Conservation (phyloP, 208 protist genomes). For the Crithidia brevicula region DNA sequence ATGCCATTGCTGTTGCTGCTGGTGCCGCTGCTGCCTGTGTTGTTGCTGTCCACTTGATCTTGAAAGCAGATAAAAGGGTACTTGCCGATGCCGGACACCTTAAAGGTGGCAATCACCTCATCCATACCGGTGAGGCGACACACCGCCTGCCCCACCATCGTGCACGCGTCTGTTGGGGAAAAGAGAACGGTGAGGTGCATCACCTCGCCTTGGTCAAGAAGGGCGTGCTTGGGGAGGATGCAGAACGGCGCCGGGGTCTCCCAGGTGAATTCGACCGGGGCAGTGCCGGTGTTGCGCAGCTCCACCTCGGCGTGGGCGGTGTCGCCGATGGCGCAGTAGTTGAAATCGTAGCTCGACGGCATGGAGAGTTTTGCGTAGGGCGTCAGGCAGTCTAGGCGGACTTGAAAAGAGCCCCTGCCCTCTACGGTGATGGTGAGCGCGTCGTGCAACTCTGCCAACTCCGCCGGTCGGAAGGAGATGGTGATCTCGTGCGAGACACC, state of each 20-base stretch:
- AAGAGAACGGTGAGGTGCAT: conserved; percentile 62
- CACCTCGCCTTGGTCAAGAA: conserved; percentile 51
- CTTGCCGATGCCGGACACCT: conserved; percentile 92
- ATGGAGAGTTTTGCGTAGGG: conserved; percentile 70
- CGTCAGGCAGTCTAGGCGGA: conserved; percentile 81
- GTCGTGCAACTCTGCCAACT: conserved; percentile 81
- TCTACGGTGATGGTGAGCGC: conserved; percentile 78
- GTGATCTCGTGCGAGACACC: conserved; percentile 82
- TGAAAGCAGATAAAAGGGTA: conserved; percentile 79
- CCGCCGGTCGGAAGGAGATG: conserved; percentile 76
- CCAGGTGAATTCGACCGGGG: conserved; percentile 83
- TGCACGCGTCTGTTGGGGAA: conserved; percentile 74
- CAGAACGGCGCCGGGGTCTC: conserved; percentile 74
- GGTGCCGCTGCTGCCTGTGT: neutral
- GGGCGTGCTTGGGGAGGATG: conserved; percentile 57
- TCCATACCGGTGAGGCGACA: conserved; percentile 64
- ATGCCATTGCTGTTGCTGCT: conserved; percentile 29
- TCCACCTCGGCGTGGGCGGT: conserved; percentile 57
- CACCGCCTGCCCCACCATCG: conserved; percentile 78
- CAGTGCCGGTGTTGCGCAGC: conserved; percentile 83
- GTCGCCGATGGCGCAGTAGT: conserved; percentile 74
- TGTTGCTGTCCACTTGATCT: conserved; percentile 9
- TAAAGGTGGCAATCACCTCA: conserved; percentile 58
- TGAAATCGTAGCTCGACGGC: conserved; percentile 85
- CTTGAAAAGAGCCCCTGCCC: conserved; percentile 74